Conservation (phyloP, 192 early-diverging fungal genomes). For the Paraglomus brasilianum region DNA sequence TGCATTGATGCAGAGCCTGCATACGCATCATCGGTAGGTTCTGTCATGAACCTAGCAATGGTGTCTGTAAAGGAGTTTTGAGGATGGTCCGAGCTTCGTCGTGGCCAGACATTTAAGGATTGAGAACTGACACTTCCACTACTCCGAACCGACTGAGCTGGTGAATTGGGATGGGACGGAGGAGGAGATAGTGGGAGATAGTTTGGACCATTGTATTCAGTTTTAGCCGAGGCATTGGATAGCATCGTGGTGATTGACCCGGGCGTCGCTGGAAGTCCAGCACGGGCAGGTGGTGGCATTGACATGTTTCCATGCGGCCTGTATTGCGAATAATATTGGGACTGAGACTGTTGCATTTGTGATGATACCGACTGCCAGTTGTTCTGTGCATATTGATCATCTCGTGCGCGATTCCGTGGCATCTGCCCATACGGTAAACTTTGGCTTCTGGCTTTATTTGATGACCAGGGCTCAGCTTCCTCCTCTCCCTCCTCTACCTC, state of each 20-base stretch:
- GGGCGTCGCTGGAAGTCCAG: slow-evolving; percentile 33
- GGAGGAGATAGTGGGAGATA: slow-evolving; percentile 54
- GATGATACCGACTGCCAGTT: slow-evolving; percentile 35
- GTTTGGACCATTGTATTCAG: slow-evolving; percentile 22
- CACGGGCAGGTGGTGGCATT: slow-evolving; percentile 38
- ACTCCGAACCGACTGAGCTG: slow-evolving; percentile 40
- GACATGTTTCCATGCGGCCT: slow-evolving; percentile 37
- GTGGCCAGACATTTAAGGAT: slow-evolving; percentile 31
- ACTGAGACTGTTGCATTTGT: slow-evolving; percentile 21
- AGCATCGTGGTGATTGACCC: background rate
- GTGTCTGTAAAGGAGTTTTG: slow-evolving; percentile 54
- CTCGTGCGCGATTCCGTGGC: slow-evolving; percentile 37
- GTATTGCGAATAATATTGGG: slow-evolving; percentile 32
- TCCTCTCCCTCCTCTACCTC: slow-evolving; percentile 41
- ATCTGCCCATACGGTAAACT: slow-evolving; percentile 42
- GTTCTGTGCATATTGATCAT: slow-evolving; percentile 36
- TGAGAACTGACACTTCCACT: slow-evolving; percentile 31
- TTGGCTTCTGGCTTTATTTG: slow-evolving; percentile 34
- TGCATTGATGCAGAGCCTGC: slow-evolving; percentile 37
- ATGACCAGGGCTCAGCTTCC: slow-evolving; percentile 34
- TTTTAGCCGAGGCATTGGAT: background rate
- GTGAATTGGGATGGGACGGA: slow-evolving; percentile 56
- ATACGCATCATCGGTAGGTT: slow-evolving; percentile 38
- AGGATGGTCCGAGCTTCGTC: slow-evolving; percentile 45
- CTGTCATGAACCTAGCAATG: slow-evolving; percentile 52